Base-by-base conservation (phyloP, 2,329 filamentous ascomycete genomes). In the Apiospora sp. region DNA sequence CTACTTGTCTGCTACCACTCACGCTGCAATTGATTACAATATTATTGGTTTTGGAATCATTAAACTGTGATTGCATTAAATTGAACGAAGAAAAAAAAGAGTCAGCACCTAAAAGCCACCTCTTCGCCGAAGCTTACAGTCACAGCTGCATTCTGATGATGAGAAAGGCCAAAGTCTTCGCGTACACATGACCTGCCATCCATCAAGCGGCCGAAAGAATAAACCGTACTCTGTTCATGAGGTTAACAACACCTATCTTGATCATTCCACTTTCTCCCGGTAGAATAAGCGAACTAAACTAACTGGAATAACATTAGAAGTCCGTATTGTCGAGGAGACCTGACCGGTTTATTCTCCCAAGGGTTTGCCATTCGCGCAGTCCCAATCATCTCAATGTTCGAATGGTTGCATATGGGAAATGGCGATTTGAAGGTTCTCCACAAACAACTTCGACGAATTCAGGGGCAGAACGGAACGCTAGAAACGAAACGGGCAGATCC, bases 401-500 rank as follows among this genome's bases (percentile, higher is more conserved):
- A 41, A 41, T 41, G 58, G 58, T 64, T 34, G 58, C 58, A 64
- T 64, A n/a, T 22, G 58, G 58, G 58, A 64, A 64, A 64, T 64
- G 30, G 58, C 58, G 58, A 64, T 41, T 64, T n/a, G 34, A n/a
- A 41, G 34, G 22, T 70, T 70, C 68, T 44, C 68, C 68, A 70
- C 68, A 70, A 70, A 58, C 68, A 69, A 69, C 67, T 69, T 69
- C 27, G 14, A 14, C 27, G 46, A 70, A 70, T 70, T 70, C 68
- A 70, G 68, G 68, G 68, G 68, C 34, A 58, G 48, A 7, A 48
- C 49, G 43, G 67, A 68, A 48, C 41, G 58, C 58, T 64, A 64
- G 67, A 68, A 68, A 68, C 67, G 67, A 68, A 68, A 68, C 67
- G 67, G 67, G 67, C 67, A 68, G 5, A 68, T 68, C 67, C 67